phyloP scores from a whole-genome alignment of 192 early-diverging fungal species.

The Funneliformis geosporum region DNA sequence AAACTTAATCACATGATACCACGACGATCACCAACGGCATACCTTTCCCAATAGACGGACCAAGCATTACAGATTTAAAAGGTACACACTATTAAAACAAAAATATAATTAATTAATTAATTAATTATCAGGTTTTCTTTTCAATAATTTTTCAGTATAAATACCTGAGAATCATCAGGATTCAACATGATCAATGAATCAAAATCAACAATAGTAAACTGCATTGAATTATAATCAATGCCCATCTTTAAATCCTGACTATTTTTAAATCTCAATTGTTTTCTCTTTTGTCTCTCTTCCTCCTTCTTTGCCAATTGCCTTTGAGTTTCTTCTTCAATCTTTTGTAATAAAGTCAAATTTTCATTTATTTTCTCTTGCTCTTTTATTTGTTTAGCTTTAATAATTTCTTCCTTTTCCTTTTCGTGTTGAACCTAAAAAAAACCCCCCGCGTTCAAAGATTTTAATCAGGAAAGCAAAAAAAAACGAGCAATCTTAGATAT shows the following conservation, averaged over 20 bases:
- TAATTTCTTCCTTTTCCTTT: slow-evolving; percentile 40
- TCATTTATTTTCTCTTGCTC: slow-evolving; percentile 36
- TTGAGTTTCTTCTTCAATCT: slow-evolving; percentile 46
- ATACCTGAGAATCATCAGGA: slow-evolving; percentile 43
- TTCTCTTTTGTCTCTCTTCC: slow-evolving; percentile 48
- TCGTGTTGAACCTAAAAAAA: slow-evolving; percentile 36
- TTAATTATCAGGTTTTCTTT: background rate
- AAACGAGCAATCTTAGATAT: background rate
- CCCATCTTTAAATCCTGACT: slow-evolving; percentile 28
- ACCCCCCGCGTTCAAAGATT: background rate
- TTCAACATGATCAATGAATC: slow-evolving; percentile 43
- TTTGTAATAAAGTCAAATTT: slow-evolving; percentile 37
- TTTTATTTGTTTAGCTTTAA: slow-evolving; percentile 39
- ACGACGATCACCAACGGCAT: too few relatives aligned
- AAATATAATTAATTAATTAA: background rate
- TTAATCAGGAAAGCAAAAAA: background rate
- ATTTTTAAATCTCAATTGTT: slow-evolving; percentile 41
- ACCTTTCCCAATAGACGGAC: slow-evolving; percentile 40
- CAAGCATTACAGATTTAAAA: slow-evolving; percentile 39
- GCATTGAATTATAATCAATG: slow-evolving; percentile 8
- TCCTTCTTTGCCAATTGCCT: slow-evolving; percentile 40
- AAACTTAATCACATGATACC: background rate
- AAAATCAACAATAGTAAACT: slow-evolving; percentile 41
- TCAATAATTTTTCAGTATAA: background rate
- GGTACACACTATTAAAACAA: slow-evolving; percentile 13